Evolutionary conservation across 139 green algal species (phyloP).

Genomic region (Picocystis salinarum): DNA sequence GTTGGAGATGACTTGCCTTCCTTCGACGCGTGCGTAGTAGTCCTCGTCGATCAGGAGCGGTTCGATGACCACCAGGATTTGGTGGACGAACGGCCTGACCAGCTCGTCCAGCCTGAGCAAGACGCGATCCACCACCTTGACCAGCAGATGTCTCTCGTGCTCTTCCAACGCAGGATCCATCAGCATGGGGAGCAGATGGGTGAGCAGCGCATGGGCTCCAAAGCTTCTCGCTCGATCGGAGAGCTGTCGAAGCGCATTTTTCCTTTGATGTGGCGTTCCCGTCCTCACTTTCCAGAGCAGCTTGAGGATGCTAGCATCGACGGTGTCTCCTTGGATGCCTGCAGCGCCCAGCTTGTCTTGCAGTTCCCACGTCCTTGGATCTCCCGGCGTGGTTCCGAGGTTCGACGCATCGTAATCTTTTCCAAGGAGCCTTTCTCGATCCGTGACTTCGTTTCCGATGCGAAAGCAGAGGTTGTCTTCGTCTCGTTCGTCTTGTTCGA

Average conservation of each 20-base stretch:
- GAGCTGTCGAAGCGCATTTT: constrained; percentile 81
- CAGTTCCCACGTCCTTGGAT: too few relatives aligned
- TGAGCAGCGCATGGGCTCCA: constrained; percentile 86
- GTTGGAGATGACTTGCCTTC: constrained; percentile 97
- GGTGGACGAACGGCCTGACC: constrained; percentile 94
- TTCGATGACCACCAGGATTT: constrained; percentile 99
- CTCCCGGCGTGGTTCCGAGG: too few relatives aligned
- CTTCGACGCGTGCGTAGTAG: constrained; percentile 97
- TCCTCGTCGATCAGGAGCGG: constrained; percentile 98
- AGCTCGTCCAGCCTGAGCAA: constrained; percentile 97
- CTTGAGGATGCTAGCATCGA: too few relatives aligned
- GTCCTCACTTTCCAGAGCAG: constrained; percentile 75
- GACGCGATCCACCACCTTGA: constrained; percentile 80
- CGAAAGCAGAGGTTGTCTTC: too few relatives aligned
- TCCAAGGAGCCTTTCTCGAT: too few relatives aligned
- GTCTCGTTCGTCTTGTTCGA: too few relatives aligned
- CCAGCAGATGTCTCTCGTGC: constrained; percentile 90
- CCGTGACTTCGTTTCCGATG: too few relatives aligned
- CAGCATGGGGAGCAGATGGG: constrained; percentile 94
- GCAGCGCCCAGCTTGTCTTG: too few relatives aligned
- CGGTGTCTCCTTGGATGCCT: too few relatives aligned
- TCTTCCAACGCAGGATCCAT: constrained; percentile 97
- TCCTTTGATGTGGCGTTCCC: constrained; percentile 90
- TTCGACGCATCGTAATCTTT: too few relatives aligned
- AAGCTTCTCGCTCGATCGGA: constrained; percentile 95